phyloP scores from a whole-genome alignment of 108 stramenopile genomes.

The Cyclostephanos tholiformis region DNA sequence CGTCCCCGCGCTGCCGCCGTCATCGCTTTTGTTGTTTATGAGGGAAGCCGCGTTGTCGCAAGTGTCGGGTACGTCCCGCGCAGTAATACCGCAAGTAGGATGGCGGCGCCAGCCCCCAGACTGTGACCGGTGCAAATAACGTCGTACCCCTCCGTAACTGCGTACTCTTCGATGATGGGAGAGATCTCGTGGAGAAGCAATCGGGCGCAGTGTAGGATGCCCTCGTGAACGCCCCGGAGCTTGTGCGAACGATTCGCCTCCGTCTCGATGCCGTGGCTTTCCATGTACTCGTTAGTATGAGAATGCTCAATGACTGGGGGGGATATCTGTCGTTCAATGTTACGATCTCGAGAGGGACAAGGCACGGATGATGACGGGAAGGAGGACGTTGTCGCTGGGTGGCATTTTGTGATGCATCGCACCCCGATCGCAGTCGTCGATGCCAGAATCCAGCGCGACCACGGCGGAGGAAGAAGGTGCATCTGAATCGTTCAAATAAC shows the following conservation, averaged over 20 bases:
- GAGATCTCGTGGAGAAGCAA: slow-evolving; percentile 46
- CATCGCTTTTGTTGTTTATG: neutral
- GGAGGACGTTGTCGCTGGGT: slow-evolving; percentile 13
- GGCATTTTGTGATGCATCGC: neutral
- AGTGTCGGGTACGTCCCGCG: slow-evolving; percentile 60
- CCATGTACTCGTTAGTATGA: slow-evolving; percentile 13
- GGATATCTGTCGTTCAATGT: neutral
- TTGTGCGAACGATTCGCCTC: slow-evolving; percentile 38
- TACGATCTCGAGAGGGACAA: neutral
- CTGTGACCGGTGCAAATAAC: slow-evolving; percentile 66
- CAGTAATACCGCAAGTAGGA: slow-evolving; percentile 56
- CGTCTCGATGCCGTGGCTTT: slow-evolving; percentile 45
- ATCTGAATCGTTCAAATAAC: neutral
- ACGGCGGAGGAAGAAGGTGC: neutral
- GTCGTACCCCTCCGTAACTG: slow-evolving; percentile 39
- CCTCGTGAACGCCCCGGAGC: slow-evolving; percentile 51
- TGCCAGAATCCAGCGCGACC: neutral
- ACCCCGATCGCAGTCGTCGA: too few relatives aligned
- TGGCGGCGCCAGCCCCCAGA: slow-evolving; percentile 63
- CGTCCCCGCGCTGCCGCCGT: neutral
- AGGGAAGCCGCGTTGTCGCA: neutral
- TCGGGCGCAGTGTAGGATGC: slow-evolving; percentile 48
- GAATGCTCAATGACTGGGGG: neutral
- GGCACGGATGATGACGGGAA: slow-evolving; percentile 2
- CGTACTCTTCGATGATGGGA: slow-evolving; percentile 53